A percentile compares a stretch with the other conserved stretches of the same genome.
Evolutionary conservation across 148 eudicot genomes (phyloP).

Genomic region (Chenopodium berlandieri): DNA sequence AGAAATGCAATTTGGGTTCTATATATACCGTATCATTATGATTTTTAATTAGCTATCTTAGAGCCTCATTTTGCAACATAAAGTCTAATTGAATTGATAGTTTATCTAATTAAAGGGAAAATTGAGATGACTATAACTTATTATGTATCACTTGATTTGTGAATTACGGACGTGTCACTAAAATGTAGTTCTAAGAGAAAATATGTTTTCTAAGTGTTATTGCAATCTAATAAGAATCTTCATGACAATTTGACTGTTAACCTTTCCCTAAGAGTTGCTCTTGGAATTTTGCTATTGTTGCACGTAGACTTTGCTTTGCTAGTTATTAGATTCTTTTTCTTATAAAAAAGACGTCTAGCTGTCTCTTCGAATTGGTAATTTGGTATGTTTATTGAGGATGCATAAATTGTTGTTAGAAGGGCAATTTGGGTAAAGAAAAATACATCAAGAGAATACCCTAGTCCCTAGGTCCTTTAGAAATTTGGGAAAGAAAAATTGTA

Average conservation of each 20-base stretch:
- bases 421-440: too few species aligned
- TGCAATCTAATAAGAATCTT: not conserved
- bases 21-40: not conserved
- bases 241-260: not conserved
- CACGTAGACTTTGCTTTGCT: not conserved
- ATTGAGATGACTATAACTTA: not conserved
- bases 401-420: too few species aligned
- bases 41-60: not conserved
- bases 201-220: not conserved
- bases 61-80: constrained; percentile 4
- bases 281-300: not conserved
- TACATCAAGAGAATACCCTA: not conserved
- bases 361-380: not conserved
- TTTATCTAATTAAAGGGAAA: constrained; percentile 5
- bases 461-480: not conserved
- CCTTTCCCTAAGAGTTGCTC: not conserved
- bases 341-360: too few species aligned
- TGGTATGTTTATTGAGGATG: not conserved
- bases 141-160: not conserved
- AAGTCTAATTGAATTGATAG: not conserved
- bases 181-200: not conserved
- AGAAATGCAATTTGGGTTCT: constrained; percentile 4
- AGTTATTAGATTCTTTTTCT: too few species aligned
- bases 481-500: not conserved
- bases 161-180: not conserved